Evolutionary conservation across 2,329 filamentous ascomycete species (phyloP).

Genomic region (Ophiostoma populinum): DNA sequence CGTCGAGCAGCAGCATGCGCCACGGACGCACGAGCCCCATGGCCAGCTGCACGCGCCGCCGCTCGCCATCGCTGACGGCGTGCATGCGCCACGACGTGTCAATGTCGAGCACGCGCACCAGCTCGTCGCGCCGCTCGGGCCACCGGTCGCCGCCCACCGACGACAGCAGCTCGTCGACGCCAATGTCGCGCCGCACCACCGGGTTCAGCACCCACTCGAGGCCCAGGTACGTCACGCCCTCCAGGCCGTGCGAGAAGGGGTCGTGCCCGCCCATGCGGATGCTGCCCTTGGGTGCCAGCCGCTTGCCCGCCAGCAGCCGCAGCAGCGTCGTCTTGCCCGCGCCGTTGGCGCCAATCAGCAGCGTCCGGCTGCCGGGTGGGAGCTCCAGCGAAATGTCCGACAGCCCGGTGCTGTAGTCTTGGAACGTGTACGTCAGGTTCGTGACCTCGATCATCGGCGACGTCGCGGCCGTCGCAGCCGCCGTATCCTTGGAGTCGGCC

Average conservation of each 20-base stretch:
- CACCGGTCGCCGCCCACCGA: conserved; percentile 79
- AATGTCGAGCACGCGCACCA: conserved; percentile 78
- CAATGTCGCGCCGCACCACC: conserved; percentile 89
- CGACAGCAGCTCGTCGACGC: conserved; percentile 67
- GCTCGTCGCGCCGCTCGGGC: conserved; percentile 65
- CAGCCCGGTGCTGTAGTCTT: conserved; percentile 67
- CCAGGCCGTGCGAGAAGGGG: conserved; percentile 76
- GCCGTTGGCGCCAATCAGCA: conserved; percentile 91
- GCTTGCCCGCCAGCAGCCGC: conserved; percentile 85
- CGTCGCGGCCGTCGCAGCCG: conserved; percentile 8
- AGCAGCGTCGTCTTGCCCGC: conserved; percentile 95
- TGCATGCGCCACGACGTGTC: conserved; percentile 91
- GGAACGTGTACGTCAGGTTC: conserved; percentile 75
- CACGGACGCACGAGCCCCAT: conserved; percentile 91
- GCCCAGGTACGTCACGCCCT: conserved; percentile 92
- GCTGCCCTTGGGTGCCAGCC: conserved; percentile 60
- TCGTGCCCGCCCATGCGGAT: conserved; percentile 71
- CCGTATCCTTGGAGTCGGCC: neutral
- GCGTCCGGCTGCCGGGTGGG: conserved; percentile 67
- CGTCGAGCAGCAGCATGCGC: conserved; percentile 79
- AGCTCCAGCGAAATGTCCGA: conserved; percentile 56
- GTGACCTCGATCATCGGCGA: conserved; percentile 53
- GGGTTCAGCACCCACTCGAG: conserved; percentile 97
- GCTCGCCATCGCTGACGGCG: conserved; percentile 82
- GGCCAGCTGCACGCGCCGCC: conserved; percentile 78